These are phyloP conservation scores for Beauveria rudraprayagi DNA, from an alignment of 2,329 filamentous ascomycete genomes.

Conservation along the genomic window DNA sequence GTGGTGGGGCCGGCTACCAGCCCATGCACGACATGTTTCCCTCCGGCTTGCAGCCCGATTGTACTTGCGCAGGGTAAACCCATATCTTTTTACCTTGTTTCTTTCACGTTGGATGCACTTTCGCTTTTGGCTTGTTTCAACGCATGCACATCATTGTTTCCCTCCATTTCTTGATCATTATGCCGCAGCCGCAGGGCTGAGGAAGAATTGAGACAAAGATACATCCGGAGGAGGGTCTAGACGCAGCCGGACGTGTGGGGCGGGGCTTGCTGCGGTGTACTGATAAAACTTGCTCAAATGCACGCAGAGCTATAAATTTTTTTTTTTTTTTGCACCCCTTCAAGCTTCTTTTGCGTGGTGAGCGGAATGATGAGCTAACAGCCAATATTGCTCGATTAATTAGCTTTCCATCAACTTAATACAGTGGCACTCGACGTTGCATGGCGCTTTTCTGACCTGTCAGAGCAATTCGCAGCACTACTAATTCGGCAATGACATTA, in stretches of 20 bases:
- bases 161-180: neutral
- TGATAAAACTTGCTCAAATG: conserved; percentile 35
- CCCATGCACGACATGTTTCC: neutral
- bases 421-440: no score
- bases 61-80: neutral
- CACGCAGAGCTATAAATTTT: conserved; percentile 20
- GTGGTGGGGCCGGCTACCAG: conserved; percentile 1
- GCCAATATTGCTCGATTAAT: no score
- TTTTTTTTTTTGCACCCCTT: neutral
- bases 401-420: no score
- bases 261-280: neutral
- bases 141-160: neutral
- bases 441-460: no score
- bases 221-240: neutral
- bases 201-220: neutral
- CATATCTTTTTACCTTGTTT: neutral
- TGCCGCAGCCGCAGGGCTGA: neutral
- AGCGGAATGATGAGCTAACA: no score
- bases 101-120: neutral
- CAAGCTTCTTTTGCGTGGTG: conserved; percentile 7
- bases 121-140: neutral
- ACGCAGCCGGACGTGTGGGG: neutral
- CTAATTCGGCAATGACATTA: no score
- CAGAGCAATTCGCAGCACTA: no score
- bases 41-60: neutral